Conservation (phyloP, 2,329 filamentous ascomycete genomes). For the Alternaria brassicae region DNA sequence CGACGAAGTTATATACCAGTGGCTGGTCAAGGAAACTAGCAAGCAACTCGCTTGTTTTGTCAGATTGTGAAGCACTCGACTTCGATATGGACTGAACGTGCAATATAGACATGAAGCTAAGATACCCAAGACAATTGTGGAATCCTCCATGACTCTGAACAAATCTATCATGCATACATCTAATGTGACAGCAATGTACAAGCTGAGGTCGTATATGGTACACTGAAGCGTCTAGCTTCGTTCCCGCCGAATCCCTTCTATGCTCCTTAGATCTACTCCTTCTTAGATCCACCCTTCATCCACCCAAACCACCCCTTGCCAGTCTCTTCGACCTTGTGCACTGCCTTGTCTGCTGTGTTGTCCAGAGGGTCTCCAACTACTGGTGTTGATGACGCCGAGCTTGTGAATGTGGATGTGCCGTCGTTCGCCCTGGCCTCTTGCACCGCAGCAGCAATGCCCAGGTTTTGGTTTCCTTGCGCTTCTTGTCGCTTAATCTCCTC, state of each 20-base stretch:
- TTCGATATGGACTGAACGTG: not conserved
- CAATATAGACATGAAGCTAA: slow-evolving; percentile 38
- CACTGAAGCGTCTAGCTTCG: slow-evolving; percentile 23
- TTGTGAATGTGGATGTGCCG: slow-evolving; percentile 13
- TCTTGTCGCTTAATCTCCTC: slow-evolving; percentile 42
- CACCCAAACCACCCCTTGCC: slow-evolving; percentile 57
- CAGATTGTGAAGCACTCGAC: not conserved
- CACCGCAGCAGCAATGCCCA: slow-evolving; percentile 42
- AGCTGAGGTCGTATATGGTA: slow-evolving; percentile 42
- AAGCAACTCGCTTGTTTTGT: not conserved
- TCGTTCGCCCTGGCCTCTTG: slow-evolving; percentile 42
- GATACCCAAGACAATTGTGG: slow-evolving; percentile 35
- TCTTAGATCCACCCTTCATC: slow-evolving; percentile 49
- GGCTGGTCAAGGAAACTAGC: slow-evolving; percentile 42
- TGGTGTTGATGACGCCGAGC: slow-evolving; percentile 33
- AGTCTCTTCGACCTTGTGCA: slow-evolving; percentile 45
- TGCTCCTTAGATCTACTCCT: slow-evolving; percentile 8
- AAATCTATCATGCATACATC: slow-evolving; percentile 46
- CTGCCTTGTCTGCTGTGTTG: slow-evolving; percentile 53
- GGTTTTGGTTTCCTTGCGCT: slow-evolving; percentile 25
- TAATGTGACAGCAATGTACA: slow-evolving; percentile 47
- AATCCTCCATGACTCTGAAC: slow-evolving; percentile 28
- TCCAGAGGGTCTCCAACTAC: slow-evolving; percentile 56
- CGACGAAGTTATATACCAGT: slow-evolving; percentile 61
- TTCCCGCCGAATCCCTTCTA: not conserved